phyloP scores from a whole-genome alignment of 176 grass and related monocot genomes.

The Zea luxurians region DNA sequence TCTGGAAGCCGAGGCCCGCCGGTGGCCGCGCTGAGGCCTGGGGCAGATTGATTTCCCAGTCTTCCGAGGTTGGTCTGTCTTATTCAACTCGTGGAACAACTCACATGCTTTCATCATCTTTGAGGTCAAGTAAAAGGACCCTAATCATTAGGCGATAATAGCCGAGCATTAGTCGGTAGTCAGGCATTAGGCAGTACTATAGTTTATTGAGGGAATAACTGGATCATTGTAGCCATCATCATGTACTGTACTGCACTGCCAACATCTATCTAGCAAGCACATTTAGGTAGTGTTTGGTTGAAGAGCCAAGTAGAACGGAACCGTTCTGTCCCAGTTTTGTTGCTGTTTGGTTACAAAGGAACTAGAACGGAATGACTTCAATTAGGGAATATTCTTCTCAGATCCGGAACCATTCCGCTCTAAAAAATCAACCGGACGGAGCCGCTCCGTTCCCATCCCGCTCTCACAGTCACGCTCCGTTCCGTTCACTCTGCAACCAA shows the following conservation, averaged over 20 bases:
- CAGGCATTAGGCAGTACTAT: not conserved
- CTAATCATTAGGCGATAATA: not conserved
- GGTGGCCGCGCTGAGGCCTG: slow-evolving; percentile 17
- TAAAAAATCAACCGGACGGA: no score
- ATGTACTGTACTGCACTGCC: not conserved
- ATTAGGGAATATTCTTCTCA: no score
- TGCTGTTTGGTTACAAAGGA: no score
- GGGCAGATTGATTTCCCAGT: slow-evolving; percentile 57
- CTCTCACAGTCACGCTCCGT: no score
- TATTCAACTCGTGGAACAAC: not conserved
- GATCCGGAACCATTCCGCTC: no score
- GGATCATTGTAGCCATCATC: not conserved
- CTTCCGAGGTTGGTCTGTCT: slow-evolving; percentile 35
- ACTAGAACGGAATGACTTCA: no score
- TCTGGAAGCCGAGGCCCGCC: not conserved
- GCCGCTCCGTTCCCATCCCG: no score
- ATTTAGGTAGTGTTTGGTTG: no score
- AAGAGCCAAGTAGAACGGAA: no score
- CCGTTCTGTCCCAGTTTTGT: no score
- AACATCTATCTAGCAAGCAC: not conserved
- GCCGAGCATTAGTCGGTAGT: not conserved
- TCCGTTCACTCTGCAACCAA: no score
- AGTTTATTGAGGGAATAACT: not conserved
- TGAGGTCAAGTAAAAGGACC: not conserved
- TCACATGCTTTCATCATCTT: not conserved